Base-by-base conservation (phyloP, 306 rosid species). In the Astragalus glycyphyllos region DNA sequence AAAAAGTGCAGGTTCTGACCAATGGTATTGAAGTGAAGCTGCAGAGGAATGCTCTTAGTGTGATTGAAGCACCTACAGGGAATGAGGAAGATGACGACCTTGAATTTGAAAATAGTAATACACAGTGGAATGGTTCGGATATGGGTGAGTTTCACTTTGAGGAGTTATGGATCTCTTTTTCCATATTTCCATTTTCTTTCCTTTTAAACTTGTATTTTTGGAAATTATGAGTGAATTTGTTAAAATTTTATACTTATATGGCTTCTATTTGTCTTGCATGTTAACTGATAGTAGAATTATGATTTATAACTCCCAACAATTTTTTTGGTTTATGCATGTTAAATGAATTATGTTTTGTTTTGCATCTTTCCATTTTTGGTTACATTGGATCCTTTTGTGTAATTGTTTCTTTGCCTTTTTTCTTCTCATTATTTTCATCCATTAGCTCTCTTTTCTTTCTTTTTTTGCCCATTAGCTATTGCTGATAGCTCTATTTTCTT, bases 11-110 rank as follows among this genome's bases (percentile, higher is more conserved):
- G 98, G 96, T 92, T 79, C 96, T 92, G 49, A 88, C 98, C 12
- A 92, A 92, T 75, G 98, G 98, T 38, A 89, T 92, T 74, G 98
- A 92, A 79, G 98, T 92, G 75, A 92, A 92, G 79, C 89, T 92
- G 35, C 98, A 92, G 69, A 90, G 98, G 77, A 92, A 92, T 75
- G 98, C 98, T 56, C 96, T 92, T 49, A 92, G 98, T 64, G 98
- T 92, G 77, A 77, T 92, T 65, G 98, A 89, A 81, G 85, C 98
- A 76, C 98, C 98, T 4, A 89, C 98, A 1, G 96, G 98, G 7
- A 82, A 87, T 2, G 98, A 92, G 74, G 98, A 87, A 67, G 96
- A 89, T n/a, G 96, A 90, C 13, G 96, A 92, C 59, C 96, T 92
- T 66, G 98, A 92, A 54, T 86, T 90, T 4, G 98, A 92, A 41